A percentile compares a stretch with the other conserved stretches of the same genome.
These are phyloP conservation scores for Rhodotorula babjevae DNA, from an alignment of 768 basidiomycete genomes.

Conservation along the genomic window DNA sequence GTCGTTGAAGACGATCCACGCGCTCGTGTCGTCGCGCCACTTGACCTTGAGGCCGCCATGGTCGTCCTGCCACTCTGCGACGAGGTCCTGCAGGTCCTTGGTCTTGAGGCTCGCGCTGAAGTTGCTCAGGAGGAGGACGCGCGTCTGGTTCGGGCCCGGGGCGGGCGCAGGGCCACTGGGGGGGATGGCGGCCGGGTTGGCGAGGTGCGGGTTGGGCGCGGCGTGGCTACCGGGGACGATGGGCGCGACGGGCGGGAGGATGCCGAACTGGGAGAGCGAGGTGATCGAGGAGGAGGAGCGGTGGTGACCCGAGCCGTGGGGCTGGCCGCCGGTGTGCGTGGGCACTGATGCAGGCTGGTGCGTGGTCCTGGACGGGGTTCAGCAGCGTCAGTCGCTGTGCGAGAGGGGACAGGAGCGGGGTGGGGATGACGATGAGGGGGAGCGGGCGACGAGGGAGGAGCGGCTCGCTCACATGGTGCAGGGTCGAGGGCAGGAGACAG, in stretches of 20 bases:
- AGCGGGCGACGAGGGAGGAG: too few relatives aligned
- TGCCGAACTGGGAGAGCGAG: neutral
- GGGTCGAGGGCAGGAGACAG: too few relatives aligned
- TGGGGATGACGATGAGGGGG: too few relatives aligned
- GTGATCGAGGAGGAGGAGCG: neutral
- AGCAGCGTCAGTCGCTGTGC: too few relatives aligned
- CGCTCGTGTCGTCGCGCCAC: conserved; percentile 95
- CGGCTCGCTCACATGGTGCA: too few relatives aligned
- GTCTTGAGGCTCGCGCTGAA: conserved; percentile 96
- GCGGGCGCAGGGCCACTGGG: neutral
- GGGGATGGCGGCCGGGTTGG: neutral
- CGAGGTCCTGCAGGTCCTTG: conserved; percentile 86
- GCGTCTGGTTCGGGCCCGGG: conserved; percentile 52
- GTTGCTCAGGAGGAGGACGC: conserved; percentile 85
- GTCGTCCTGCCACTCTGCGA: conserved; percentile 78
- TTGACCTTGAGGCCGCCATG: conserved; percentile 97
- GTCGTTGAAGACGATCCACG: conserved; percentile 89
- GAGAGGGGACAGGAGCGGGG: too few relatives aligned
- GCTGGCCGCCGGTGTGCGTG: neutral
- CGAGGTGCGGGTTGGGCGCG: too few relatives aligned
- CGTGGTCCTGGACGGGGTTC: too few relatives aligned
- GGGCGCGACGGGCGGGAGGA: neutral
- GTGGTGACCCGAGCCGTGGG: neutral
- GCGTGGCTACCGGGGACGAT: too few relatives aligned
- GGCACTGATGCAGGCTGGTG: too few relatives aligned